phyloP scores from a whole-genome alignment of 2,329 filamentous ascomycete species.

The Metarhizium sp. region DNA sequence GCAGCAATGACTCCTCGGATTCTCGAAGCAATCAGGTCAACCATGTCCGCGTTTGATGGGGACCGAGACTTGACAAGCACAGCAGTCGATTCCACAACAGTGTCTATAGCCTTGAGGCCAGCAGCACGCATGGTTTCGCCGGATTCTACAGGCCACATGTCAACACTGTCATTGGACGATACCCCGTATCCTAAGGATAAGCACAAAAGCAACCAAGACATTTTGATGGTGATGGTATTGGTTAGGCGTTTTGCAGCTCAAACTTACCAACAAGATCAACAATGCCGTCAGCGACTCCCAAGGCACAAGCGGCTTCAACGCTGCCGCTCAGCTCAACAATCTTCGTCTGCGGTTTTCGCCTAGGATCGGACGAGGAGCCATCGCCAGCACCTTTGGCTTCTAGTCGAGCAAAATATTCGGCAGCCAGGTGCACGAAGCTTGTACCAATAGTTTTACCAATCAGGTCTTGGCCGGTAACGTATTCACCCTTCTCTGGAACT shows the following conservation, averaged over 20 bases:
- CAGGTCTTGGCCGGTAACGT: constrained; percentile 62
- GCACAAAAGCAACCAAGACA: background rate
- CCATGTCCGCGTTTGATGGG: constrained; percentile 68
- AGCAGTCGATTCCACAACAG: constrained; percentile 78
- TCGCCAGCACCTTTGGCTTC: constrained; percentile 46
- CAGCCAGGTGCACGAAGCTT: constrained; percentile 80
- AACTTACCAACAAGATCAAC: constrained; percentile 88
- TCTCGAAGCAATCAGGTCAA: constrained; percentile 75
- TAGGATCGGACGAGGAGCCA: constrained; percentile 22
- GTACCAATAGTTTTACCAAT: constrained; percentile 91
- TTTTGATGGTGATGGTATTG: background rate
- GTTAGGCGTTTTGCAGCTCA: background rate
- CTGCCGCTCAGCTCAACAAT: constrained; percentile 93
- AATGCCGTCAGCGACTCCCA: constrained; percentile 93
- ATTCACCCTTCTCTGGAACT: constrained; percentile 74
- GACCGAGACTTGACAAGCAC: constrained; percentile 86
- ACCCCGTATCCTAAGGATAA: background rate
- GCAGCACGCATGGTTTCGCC: constrained; percentile 97
- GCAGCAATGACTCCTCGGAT: constrained; percentile 93
- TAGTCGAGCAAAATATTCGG: constrained; percentile 73
- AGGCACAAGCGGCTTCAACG: constrained; percentile 91
- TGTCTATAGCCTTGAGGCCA: constrained; percentile 88
- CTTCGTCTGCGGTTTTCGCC: constrained; percentile 62
- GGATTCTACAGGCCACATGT: constrained; percentile 54
- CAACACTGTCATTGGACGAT: constrained; percentile 4